A percentile compares a stretch with the other conserved stretches of the same genome.
These are phyloP conservation scores for Ophiostoma quercus DNA, from an alignment of 2,329 filamentous ascomycete genomes.

Conservation along the genomic window DNA sequence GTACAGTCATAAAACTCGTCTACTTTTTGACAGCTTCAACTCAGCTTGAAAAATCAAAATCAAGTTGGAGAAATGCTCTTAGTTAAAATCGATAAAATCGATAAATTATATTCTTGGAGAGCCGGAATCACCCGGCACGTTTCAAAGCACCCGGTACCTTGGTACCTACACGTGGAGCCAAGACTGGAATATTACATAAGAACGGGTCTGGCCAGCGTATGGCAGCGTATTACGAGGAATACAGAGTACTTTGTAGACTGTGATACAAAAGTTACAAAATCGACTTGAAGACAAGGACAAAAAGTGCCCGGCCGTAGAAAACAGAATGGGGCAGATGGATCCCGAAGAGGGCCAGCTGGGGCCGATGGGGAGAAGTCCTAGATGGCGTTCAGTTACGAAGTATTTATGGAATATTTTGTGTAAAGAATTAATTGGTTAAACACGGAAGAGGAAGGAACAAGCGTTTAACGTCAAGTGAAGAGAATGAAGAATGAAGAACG, in stretches of 20 bases:
- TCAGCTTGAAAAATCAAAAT: background rate
- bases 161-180: slow-evolving; percentile 22
- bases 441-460: slow-evolving; percentile 5
- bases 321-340: slow-evolving; percentile 9
- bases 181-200: background rate
- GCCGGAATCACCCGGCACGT: slow-evolving; percentile 24
- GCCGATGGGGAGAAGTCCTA: slow-evolving; percentile 4
- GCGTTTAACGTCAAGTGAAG: background rate
- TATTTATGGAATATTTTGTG: background rate
- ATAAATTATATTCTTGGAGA: background rate
- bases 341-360: background rate
- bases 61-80: background rate
- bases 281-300: background rate
- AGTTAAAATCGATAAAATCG: background rate
- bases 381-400: no score
- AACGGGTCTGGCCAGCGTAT: background rate
- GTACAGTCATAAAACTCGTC: background rate
- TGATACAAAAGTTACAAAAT: no score
- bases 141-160: slow-evolving; percentile 22
- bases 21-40: background rate
- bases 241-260: no score
- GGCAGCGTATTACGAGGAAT: no score
- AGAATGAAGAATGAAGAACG: background rate
- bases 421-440: background rate
- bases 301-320: slow-evolving; percentile 12